These are phyloP conservation scores for Dissoconium aciculare DNA, from an alignment of 2,329 filamentous ascomycete genomes.

Conservation along the genomic window DNA sequence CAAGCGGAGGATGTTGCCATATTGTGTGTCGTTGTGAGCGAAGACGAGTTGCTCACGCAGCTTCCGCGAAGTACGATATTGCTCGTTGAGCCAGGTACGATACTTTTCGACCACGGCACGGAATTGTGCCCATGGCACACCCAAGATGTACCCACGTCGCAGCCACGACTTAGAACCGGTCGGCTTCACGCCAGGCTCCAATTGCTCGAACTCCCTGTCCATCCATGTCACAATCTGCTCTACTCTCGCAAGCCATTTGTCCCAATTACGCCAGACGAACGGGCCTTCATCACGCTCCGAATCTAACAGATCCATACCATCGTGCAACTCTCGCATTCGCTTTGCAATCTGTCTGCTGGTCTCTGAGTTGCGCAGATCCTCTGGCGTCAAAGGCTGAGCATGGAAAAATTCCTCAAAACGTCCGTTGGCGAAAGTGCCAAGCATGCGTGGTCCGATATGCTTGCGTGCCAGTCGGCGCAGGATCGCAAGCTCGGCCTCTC, in stretches of 20 bases:
- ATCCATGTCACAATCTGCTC: constrained; percentile 45
- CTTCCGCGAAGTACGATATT: constrained; percentile 47
- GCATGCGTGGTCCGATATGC: constrained; percentile 77
- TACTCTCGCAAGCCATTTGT: constrained; percentile 66
- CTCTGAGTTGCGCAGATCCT: constrained; percentile 62
- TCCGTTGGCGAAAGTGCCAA: constrained; percentile 87
- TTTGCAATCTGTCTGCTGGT: constrained; percentile 91
- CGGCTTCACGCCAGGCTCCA: constrained; percentile 27
- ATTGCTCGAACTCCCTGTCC: constrained; percentile 46
- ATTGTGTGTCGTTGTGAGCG: constrained; percentile 98
- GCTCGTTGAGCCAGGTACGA: constrained; percentile 53
- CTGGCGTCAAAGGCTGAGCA: constrained; percentile 61
- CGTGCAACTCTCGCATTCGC: constrained; percentile 89
- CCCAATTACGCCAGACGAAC: constrained; percentile 84
- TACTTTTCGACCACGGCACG: constrained; percentile 61
- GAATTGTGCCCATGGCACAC: constrained; percentile 70
- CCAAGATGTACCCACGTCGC: constrained; percentile 62
- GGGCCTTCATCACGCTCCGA: constrained; percentile 66
- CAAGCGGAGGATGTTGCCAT: constrained; percentile 84
- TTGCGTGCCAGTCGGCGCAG: constrained; percentile 74
- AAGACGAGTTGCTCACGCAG: constrained; percentile 71
- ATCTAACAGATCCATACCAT: constrained; percentile 74
- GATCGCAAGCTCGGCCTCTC: constrained; percentile 77
- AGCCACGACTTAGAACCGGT: constrained; percentile 45
- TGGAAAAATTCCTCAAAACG: constrained; percentile 92